Evolutionary conservation across 1,284 basidiomycete genomes (phyloP).

Genomic region (Neonothopanus nambi): DNA sequence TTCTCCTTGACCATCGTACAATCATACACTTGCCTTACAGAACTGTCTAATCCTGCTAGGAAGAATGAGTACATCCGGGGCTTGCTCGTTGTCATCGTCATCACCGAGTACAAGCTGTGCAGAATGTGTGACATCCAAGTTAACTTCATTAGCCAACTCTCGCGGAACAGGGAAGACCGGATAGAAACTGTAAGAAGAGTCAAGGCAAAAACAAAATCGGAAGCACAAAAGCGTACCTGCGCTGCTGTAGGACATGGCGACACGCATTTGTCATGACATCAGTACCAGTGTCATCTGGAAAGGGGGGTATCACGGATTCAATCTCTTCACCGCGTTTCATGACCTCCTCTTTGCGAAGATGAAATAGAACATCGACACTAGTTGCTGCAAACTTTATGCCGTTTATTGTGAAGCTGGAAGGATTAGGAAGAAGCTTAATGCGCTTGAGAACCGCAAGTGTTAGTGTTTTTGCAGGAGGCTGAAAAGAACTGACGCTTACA

Average conservation of each 20-base stretch:
- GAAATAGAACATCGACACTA: slow-evolving; percentile 87
- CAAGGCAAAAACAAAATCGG: neutral
- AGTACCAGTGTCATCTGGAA: slow-evolving; percentile 46
- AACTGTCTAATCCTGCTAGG: slow-evolving; percentile 88
- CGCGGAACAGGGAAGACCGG: slow-evolving; percentile 89
- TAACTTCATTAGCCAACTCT: slow-evolving; percentile 75
- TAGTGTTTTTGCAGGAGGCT: neutral
- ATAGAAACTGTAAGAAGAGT: slow-evolving; percentile 70
- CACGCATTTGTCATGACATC: slow-evolving; percentile 82
- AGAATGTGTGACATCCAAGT: slow-evolving; percentile 83
- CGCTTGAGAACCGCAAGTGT: slow-evolving; percentile 45
- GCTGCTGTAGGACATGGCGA: slow-evolving; percentile 82
- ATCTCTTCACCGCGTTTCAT: slow-evolving; percentile 71
- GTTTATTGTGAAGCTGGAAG: slow-evolving; percentile 83
- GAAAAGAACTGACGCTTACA: slow-evolving; percentile 35
- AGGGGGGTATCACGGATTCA: slow-evolving; percentile 45
- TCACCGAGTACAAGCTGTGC: slow-evolving; percentile 46
- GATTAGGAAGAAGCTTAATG: slow-evolving; percentile 85
- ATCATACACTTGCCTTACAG: slow-evolving; percentile 59
- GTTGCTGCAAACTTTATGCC: slow-evolving; percentile 78
- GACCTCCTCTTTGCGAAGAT: slow-evolving; percentile 84
- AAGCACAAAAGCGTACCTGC: slow-evolving; percentile 55
- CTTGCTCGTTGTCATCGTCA: slow-evolving; percentile 41
- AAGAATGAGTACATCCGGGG: slow-evolving; percentile 83
- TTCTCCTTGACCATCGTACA: neutral